Conservation (phyloP, 805 yeast species). For the Priceomyces castillae region DNA sequence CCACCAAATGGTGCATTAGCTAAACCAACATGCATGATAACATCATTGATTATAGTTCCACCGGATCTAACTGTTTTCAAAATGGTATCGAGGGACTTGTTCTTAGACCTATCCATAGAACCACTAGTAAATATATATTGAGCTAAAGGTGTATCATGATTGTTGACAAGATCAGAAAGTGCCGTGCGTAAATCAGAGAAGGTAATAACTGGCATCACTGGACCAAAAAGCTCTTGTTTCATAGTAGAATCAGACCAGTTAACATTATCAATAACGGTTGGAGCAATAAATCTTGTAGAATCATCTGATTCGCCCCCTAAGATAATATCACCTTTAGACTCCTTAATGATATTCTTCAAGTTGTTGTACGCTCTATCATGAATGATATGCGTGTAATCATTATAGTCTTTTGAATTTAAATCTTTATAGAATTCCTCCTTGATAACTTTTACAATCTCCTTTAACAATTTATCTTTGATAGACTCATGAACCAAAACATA, state of each 20-base stretch:
- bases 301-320: conserved; percentile 44
- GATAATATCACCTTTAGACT: conserved; percentile 52
- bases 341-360: conserved; percentile 40
- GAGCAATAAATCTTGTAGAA: conserved; percentile 53
- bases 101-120: conserved; percentile 45
- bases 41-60: conserved; percentile 66
- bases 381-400: conserved; percentile 57
- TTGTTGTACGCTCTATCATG: conserved; percentile 52
- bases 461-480: conserved; percentile 51
- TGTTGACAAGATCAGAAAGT: conserved; percentile 39
- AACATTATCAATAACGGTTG: conserved; percentile 69
- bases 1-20: conserved; percentile 86
- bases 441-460: conserved; percentile 37
- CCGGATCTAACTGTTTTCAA: conserved; percentile 65
- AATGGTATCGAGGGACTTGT: conserved; percentile 42
- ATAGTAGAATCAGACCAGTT: conserved; percentile 65
- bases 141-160: conserved; percentile 79
- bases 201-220: conserved; percentile 71
- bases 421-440: conserved; percentile 45
- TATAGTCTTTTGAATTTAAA: conserved; percentile 18
- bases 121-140: conserved; percentile 60
- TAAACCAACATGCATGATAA: conserved; percentile 67
- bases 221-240: conserved; percentile 81
- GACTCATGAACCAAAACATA: conserved; percentile 67
- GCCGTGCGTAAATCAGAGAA: conserved; percentile 46